phyloP scores from a whole-genome alignment of 768 basidiomycete species.

The Podaxis carcinomalis region DNA sequence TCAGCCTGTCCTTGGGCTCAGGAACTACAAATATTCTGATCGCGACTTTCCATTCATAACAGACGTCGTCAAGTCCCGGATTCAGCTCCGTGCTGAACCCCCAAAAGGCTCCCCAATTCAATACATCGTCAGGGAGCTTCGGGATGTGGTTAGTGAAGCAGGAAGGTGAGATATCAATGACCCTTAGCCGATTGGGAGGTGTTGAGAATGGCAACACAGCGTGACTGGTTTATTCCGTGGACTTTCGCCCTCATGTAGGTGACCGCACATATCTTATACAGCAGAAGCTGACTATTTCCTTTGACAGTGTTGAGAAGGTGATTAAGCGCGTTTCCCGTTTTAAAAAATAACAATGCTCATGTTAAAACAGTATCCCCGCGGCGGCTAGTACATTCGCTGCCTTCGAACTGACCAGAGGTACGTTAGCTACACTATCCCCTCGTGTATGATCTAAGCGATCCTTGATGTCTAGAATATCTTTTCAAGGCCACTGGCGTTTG shows the following conservation, averaged over 20 bases:
- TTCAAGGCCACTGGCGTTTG: conserved; percentile 3
- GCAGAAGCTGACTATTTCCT: not conserved
- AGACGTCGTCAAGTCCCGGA: conserved; percentile 91
- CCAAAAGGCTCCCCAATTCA: conserved; percentile 68
- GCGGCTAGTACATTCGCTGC: conserved; percentile 89
- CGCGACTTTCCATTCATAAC: not conserved
- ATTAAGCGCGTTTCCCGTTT: not conserved
- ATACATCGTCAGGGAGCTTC: conserved; percentile 75
- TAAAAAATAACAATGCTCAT: conserved; percentile 23
- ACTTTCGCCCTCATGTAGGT: conserved; percentile 72
- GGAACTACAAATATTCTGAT: not conserved
- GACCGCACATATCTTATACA: not conserved
- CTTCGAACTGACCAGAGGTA: conserved; percentile 79
- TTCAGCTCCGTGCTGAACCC: conserved; percentile 75
- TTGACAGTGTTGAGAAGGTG: conserved; percentile 61
- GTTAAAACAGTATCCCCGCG: conserved; percentile 63
- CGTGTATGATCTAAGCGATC: not conserved
- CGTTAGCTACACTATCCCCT: conserved; percentile 14
- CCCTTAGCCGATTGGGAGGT: not conserved
- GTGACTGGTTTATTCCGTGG: conserved; percentile 70
- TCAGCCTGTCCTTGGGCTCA: conserved; percentile 20
- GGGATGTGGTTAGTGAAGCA: conserved; percentile 59
- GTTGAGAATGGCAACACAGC: not conserved
- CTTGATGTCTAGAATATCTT: not conserved
- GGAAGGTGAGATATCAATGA: conserved; percentile 53